Percentiles rank a stretch among this genome's conserved stretches.
These are phyloP conservation scores for Alloteropsis semialata DNA, from an alignment of 176 grass and related monocot species.

Conservation along the genomic window DNA sequence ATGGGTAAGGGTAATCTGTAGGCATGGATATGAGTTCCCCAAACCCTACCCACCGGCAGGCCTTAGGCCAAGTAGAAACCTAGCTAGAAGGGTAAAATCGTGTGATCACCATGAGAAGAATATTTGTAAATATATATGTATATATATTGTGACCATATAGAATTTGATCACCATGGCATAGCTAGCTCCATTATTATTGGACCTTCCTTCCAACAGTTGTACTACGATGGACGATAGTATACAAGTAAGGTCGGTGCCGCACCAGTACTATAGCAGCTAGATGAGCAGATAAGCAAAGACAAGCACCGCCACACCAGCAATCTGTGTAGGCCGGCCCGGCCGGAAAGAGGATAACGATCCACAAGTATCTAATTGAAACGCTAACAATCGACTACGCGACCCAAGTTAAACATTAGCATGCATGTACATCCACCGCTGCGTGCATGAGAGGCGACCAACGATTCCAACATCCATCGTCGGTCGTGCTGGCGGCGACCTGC, in stretches of 20 bases:
- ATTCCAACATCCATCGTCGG: not conserved
- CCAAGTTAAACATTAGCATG: not conserved
- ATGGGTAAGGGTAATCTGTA: too few relatives aligned
- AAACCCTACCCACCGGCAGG: too few relatives aligned
- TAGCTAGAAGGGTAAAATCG: too few relatives aligned
- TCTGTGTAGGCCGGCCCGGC: conserved; percentile 1
- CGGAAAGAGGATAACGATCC: conserved; percentile 15
- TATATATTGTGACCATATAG: too few relatives aligned
- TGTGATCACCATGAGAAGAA: too few relatives aligned
- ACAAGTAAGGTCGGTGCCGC: not conserved
- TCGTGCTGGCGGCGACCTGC: not conserved
- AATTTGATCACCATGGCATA: too few relatives aligned
- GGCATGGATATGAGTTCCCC: too few relatives aligned
- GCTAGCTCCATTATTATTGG: not conserved
- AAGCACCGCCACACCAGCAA: conserved; percentile 28
- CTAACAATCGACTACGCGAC: conserved; percentile 1
- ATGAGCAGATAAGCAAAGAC: conserved; percentile 1
- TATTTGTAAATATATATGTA: too few relatives aligned
- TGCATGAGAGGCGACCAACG: not conserved
- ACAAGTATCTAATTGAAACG: not conserved
- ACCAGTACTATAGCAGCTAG: not conserved
- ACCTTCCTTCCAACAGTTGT: not conserved
- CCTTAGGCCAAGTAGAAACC: too few relatives aligned
- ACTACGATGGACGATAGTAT: not conserved
- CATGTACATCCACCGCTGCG: not conserved